These are phyloP conservation scores for Candida labiduridarum DNA, from an alignment of 1,139 yeast genomes.

Conservation along the genomic window DNA sequence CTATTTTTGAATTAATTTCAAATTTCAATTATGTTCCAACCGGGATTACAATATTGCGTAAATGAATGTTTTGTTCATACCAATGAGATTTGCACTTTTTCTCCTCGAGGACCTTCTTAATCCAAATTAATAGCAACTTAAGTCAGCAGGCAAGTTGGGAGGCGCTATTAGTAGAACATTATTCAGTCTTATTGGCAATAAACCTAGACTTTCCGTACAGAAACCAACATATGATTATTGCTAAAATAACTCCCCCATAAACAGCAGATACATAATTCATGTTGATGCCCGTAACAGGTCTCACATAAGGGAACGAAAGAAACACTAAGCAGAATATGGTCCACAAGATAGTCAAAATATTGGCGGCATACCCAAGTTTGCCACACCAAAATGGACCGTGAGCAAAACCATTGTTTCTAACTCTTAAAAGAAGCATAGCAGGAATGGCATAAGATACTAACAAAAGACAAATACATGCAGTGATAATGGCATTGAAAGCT, in stretches of 20 bases:
- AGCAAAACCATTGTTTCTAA: constrained; percentile 52
- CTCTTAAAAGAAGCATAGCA: constrained; percentile 47
- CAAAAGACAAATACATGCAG: constrained; percentile 44
- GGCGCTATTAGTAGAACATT: not conserved
- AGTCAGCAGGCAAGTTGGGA: not conserved
- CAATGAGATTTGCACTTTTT: no score
- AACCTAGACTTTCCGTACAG: not conserved
- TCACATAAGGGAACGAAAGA: constrained; percentile 42
- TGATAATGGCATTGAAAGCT: constrained; percentile 47
- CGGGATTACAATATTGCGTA: no score
- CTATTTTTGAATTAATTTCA: not conserved
- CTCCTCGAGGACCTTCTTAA: not conserved
- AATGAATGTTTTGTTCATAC: no score
- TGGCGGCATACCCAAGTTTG: constrained; percentile 42
- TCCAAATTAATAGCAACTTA: not conserved
- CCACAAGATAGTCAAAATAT: constrained; percentile 35
- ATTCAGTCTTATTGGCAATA: not conserved
- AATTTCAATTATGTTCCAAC: no score
- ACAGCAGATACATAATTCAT: constrained; percentile 51
- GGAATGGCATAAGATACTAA: constrained; percentile 42
- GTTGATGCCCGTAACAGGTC: constrained; percentile 44
- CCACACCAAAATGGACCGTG: constrained; percentile 69
- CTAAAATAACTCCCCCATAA: constrained; percentile 22
- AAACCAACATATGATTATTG: not conserved
- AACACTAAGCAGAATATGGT: constrained; percentile 41